A percentile compares a stretch with the other conserved stretches of the same genome.
Evolutionary conservation across 495 filamentous ascomycete species (phyloP).

Genomic region (Immersiella caudata): DNA sequence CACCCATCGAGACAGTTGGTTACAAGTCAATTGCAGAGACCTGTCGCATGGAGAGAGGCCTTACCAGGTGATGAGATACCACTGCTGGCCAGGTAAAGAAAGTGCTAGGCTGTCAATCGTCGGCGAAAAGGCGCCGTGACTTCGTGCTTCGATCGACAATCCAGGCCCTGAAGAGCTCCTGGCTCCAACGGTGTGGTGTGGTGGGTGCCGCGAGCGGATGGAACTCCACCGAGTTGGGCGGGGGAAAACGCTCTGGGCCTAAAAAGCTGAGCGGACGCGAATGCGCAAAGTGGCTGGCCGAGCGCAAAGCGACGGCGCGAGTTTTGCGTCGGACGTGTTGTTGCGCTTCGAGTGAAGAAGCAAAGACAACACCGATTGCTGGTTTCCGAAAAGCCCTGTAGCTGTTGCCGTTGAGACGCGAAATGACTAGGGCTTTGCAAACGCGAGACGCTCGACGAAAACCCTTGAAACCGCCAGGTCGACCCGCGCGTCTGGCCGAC

Average conservation of each 20-base stretch:
- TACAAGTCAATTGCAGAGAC: background rate
- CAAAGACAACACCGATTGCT: background rate
- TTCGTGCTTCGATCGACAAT: slow-evolving; percentile 6
- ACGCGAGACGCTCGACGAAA: slow-evolving; percentile 10
- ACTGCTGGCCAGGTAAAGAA: too few species aligned
- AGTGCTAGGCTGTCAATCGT: background rate
- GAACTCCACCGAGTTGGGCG: slow-evolving; percentile 13
- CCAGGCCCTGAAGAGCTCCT: background rate
- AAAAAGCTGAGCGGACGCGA: background rate
- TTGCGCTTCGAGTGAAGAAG: background rate
- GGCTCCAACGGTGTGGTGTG: background rate
- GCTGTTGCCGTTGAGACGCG: background rate
- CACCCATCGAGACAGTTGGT: slow-evolving; percentile 1
- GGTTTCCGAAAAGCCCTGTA: background rate
- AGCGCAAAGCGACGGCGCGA: background rate
- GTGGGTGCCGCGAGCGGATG: slow-evolving; percentile 12
- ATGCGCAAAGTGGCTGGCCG: background rate
- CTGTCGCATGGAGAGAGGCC: background rate
- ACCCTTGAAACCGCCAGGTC: slow-evolving; percentile 13
- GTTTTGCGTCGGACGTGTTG: background rate
- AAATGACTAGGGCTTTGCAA: background rate
- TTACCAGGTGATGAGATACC: background rate
- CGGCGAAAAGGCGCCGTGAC: background rate
- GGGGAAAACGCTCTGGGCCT: background rate
- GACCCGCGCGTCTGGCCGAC: slow-evolving; percentile 5